Evolutionary conservation across 192 early-diverging fungal species (phyloP), one percentile per base, ranked within the genome.

Genomic region (Haplosporangium gracile): DNA sequence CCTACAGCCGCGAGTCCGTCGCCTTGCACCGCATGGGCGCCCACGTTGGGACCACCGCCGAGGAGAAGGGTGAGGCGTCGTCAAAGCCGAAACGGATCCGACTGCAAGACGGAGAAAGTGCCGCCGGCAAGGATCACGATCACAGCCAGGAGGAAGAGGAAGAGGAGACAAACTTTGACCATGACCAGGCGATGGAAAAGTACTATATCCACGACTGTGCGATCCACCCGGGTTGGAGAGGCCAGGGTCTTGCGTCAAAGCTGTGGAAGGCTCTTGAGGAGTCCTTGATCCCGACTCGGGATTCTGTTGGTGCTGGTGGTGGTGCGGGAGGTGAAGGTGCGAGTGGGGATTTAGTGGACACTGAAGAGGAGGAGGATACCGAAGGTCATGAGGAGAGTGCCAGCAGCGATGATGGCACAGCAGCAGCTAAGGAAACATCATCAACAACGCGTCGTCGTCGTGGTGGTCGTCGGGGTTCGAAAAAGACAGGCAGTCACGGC

Each of bases 201-300:
- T 86, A 86, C 36, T 81, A 73, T 57, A 60, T 86, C 60, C 84
- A 86, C 20, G 84, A 86, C 24, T 86, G 84, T 74, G 79, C 84
- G 26, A 81, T 86, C 51, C 78, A 86, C 47, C 84, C 84, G 1
- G 75, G 77, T 15, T 86, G 76, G 75, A 60, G 79, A 7, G 76
- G 84, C 5, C 42, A 75, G 22, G 84, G 84, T 16, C 51, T 86
- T 32, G 84, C 79, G 8, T 68, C 49, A 1, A 80, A 70, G 51
- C 57, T 86, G 11, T 86, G 84, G 84, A 86, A 81, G 53, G 84
- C 84, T 24, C 76, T 86, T 8, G 79, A 86, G 24, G 84, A 80
- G 34, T 86, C 84, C 1, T 63, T 86, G 45, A 53, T 22, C 1
- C 79, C 84, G 0, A 3, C 34, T 29, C 24, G 42, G 2, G 45